These are phyloP conservation scores for Hypoxylon intermedium DNA, from an alignment of 495 filamentous ascomycete genomes.

Conservation along the genomic window DNA sequence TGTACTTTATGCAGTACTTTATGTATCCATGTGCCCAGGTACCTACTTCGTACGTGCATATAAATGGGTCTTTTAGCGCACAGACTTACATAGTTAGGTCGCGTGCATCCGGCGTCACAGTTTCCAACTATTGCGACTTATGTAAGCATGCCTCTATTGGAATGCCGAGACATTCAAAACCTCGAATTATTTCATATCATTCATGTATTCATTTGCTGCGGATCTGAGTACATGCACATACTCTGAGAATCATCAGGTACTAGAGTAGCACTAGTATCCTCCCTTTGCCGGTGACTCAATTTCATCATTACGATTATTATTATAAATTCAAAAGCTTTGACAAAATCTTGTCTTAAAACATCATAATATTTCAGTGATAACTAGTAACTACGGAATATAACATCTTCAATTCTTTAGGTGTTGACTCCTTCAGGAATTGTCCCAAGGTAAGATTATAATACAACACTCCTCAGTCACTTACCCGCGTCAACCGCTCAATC, in stretches of 20 bases:
- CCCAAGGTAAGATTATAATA: constrained; percentile 20
- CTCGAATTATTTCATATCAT: neutral
- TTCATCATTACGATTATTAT: too few relatives aligned
- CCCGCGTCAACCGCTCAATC: constrained; percentile 9
- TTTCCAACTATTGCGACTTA: constrained; percentile 13
- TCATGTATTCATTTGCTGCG: neutral
- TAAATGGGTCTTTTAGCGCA: neutral
- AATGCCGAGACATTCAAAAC: neutral
- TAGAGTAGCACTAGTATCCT: neutral
- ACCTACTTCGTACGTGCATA: neutral
- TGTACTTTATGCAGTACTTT: too few relatives aligned
- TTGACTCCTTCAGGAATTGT: constrained; percentile 1
- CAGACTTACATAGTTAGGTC: too few relatives aligned
- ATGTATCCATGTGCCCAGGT: too few relatives aligned
- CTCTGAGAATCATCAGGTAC: neutral
- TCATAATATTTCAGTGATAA: too few relatives aligned
- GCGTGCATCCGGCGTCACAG: too few relatives aligned
- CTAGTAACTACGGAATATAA: too few relatives aligned
- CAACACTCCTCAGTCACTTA: constrained; percentile 7
- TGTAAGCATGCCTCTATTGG: neutral
- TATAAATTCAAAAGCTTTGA: neutral
- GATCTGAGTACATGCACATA: neutral
- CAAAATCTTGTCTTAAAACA: too few relatives aligned
- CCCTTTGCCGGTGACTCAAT: neutral
- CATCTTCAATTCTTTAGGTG: too few relatives aligned